Conservation (phyloP, 2,329 filamentous ascomycete genomes). For the Aspergillus bombycis region DNA sequence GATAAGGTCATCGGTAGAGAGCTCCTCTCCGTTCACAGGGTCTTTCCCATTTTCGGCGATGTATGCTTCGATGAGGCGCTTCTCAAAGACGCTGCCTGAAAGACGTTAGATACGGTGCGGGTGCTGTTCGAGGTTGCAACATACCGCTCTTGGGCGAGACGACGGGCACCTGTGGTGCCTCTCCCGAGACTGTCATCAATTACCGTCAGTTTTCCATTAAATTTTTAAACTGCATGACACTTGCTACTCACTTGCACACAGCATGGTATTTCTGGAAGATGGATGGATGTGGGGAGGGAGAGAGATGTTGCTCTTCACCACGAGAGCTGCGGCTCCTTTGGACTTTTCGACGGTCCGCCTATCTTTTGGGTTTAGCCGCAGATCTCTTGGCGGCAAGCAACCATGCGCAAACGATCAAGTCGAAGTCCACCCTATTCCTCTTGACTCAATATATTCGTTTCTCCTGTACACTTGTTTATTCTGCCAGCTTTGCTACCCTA, state of each 20-base stretch:
- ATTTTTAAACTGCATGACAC: conserved; percentile 12
- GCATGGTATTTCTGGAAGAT: conserved; percentile 48
- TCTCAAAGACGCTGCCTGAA: conserved; percentile 87
- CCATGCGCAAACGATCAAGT: not conserved
- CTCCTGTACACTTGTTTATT: not conserved
- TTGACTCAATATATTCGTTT: not conserved
- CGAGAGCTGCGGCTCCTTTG: conserved; percentile 36
- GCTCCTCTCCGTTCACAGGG: conserved; percentile 83
- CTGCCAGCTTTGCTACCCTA: not conserved
- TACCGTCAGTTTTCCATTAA: conserved; percentile 22
- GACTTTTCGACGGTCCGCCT: conserved; percentile 39
- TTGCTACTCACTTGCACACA: conserved; percentile 65
- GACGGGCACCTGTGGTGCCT: conserved; percentile 91
- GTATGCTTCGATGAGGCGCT: conserved; percentile 91
- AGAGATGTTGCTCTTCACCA: conserved; percentile 25
- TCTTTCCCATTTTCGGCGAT: conserved; percentile 92
- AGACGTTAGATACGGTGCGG: conserved; percentile 31
- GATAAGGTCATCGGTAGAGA: conserved; percentile 82
- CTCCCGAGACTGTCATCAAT: conserved; percentile 76
- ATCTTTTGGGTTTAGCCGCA: conserved; percentile 36
- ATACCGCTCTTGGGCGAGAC: conserved; percentile 91
- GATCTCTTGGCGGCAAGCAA: conserved; percentile 24
- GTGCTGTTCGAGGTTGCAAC: conserved; percentile 36
- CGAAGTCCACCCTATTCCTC: not conserved
- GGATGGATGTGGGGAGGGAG: conserved; percentile 26